These are phyloP conservation scores for Boletus rubropictus DNA, from an alignment of 768 basidiomycete genomes.

Conservation along the genomic window DNA sequence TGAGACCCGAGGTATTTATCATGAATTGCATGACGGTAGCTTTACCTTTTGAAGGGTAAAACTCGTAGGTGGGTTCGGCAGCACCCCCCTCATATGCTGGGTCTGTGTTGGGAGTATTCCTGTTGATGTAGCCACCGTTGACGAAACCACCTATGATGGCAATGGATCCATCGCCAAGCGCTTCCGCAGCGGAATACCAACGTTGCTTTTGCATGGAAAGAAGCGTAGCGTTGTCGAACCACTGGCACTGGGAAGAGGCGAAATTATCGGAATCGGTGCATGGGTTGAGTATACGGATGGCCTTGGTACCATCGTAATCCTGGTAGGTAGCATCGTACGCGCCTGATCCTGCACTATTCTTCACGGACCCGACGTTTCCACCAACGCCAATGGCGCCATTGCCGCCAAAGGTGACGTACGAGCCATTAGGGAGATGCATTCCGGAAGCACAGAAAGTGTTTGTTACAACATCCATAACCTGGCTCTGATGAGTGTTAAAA, in stretches of 20 bases:
- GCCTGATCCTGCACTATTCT: slow-evolving; percentile 42
- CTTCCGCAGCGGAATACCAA: slow-evolving; percentile 77
- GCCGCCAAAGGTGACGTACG: slow-evolving; percentile 70
- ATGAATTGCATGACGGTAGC: slow-evolving; percentile 62
- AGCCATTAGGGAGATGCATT: slow-evolving; percentile 76
- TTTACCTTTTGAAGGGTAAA: slow-evolving; percentile 60
- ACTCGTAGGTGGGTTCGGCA: slow-evolving; percentile 79
- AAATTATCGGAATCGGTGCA: slow-evolving; percentile 52
- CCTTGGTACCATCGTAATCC: slow-evolving; percentile 73
- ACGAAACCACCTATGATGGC: slow-evolving; percentile 79
- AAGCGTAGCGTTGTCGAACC: slow-evolving; percentile 62
- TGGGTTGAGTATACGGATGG: slow-evolving; percentile 79
- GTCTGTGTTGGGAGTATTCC: slow-evolving; percentile 65
- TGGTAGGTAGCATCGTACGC: slow-evolving; percentile 62
- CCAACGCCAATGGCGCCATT: slow-evolving; percentile 68
- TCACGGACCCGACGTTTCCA: slow-evolving; percentile 51
- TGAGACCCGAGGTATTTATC: slow-evolving; percentile 66
- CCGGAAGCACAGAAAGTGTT: slow-evolving; percentile 82
- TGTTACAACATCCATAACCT: slow-evolving; percentile 40
- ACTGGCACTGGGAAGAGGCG: slow-evolving; percentile 49
- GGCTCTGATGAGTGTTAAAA: slow-evolving; percentile 15
- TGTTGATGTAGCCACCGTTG: slow-evolving; percentile 74
- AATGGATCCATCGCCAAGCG: slow-evolving; percentile 70
- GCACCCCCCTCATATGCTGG: slow-evolving; percentile 59
- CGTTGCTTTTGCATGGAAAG: slow-evolving; percentile 64